Conservation (phyloP, 352 stramenopile species). For the Phytopythium litorale region DNA sequence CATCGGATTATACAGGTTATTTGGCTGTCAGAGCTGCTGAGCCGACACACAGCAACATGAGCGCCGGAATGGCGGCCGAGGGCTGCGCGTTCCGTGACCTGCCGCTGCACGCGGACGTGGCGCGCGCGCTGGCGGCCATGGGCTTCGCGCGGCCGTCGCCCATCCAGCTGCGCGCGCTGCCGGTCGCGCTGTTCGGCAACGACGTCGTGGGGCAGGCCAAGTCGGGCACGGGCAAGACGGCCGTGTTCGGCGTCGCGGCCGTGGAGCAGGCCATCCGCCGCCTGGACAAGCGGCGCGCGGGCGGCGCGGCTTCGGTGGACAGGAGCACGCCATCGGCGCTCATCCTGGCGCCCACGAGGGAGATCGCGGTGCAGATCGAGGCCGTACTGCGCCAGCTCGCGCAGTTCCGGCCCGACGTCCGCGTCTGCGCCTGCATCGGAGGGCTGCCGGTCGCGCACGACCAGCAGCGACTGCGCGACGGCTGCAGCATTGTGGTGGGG, state of each 20-base stretch:
- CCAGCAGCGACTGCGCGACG: constrained; percentile 19
- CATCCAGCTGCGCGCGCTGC: constrained; percentile 66
- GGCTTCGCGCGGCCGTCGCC: constrained; percentile 55
- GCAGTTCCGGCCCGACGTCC: constrained; percentile 27
- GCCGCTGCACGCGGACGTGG: constrained; percentile 51
- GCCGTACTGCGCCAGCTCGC: constrained; percentile 53
- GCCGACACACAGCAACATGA: neutral
- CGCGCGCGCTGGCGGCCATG: constrained; percentile 44
- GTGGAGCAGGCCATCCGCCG: constrained; percentile 57
- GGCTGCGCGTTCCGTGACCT: constrained; percentile 56
- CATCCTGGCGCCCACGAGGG: constrained; percentile 70
- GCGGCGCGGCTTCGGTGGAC: neutral
- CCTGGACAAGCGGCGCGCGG: constrained; percentile 9
- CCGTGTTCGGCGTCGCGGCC: constrained; percentile 63
- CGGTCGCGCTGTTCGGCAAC: constrained; percentile 73
- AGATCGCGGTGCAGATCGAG: constrained; percentile 79
- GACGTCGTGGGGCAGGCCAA: constrained; percentile 82
- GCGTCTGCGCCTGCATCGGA: constrained; percentile 54
- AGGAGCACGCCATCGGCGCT: constrained; percentile 33
- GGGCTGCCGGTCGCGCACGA: constrained; percentile 58
- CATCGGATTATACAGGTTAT: too few species aligned
- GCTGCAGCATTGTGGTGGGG: constrained; percentile 66
- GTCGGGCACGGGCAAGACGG: constrained; percentile 81
- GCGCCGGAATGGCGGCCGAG: neutral
- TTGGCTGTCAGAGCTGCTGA: neutral